These are phyloP conservation scores for Cinnamomum chago DNA, from an alignment of 164 flowering plant genomes.

Conservation along the genomic window DNA sequence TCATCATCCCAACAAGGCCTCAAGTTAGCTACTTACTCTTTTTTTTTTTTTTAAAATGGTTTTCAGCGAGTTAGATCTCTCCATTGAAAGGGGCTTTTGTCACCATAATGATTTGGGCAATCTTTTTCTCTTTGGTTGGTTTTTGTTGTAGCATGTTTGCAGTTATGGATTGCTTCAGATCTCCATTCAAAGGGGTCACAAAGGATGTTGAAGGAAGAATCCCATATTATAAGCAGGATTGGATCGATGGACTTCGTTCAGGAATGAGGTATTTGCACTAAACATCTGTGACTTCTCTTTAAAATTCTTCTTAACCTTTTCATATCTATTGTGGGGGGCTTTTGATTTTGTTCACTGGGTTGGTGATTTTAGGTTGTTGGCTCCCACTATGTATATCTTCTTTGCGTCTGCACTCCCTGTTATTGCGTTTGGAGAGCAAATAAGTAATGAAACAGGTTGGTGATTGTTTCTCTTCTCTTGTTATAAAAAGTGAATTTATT, in stretches of 20 bases:
- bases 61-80: too few relatives aligned
- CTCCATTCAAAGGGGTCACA: conserved; percentile 48
- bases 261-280: conserved; percentile 32
- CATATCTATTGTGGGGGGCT: not conserved
- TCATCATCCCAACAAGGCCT: too few relatives aligned
- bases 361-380: conserved; percentile 40
- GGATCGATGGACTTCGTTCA: conserved; percentile 32
- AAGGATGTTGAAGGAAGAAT: conserved; percentile 46
- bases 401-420: conserved; percentile 65
- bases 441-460: conserved; percentile 52
- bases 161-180: too few relatives aligned
- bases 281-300: not conserved
- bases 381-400: conserved; percentile 53
- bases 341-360: not conserved
- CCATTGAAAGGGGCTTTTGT: too few relatives aligned
- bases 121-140: too few relatives aligned
- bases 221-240: conserved; percentile 50
- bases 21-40: too few relatives aligned
- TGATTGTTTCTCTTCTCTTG: not conserved
- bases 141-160: too few relatives aligned
- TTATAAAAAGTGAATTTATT: not conserved
- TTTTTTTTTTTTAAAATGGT: too few relatives aligned
- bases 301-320: not conserved
- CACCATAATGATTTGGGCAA: too few relatives aligned
- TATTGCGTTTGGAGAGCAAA: conserved; percentile 62